Base-by-base conservation (phyloP, 495 filamentous ascomycete species). In the Collariella sp. region DNA sequence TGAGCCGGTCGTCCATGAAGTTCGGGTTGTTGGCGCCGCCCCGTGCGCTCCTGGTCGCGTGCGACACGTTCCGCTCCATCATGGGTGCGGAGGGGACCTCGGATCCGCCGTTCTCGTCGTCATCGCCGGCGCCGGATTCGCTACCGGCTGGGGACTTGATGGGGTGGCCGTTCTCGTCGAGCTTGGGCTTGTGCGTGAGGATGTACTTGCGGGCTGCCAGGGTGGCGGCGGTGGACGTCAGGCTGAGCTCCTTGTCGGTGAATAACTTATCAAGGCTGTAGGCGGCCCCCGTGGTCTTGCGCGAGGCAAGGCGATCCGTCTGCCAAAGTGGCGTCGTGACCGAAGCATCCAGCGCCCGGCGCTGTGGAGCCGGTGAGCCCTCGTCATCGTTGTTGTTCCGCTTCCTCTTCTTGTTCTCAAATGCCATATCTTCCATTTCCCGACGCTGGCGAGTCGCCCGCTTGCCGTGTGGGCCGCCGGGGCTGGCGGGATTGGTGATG, bases 191-290 rank as follows among this genome's bases (percentile, higher is more conserved):
- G 75, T 68, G 80, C 60, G 63, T 76, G 66, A 73, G 74, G 67
- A 73, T 80, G 71, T 64, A 79, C 60, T 58, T 73, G 57, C 77
- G 70, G 12, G 86, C 79, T 10, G 84, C 84, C 19, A 88, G 63
- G 41, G 85, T 83, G 0, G 88, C 85, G 24, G 79, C 70, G 59
- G 88, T 87, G 40, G 86, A 84, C 5, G 83, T 83, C 68, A 87
- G 76, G 26, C 80, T 77, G 12, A 96, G 81, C 68, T 97, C 91
- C 71, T 91, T 95, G 56, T 96, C 90, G 0, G 88, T 95, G 63
- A 97, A 96, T 22, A 97, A 81, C 53, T 89, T 87, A 47, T 95
- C 85, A 54, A 97, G 83, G 42, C 85, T 88, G 69, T 89, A 93
- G 7, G 78, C 65, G 34, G 79, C 78, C 6, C 72, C 74, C 0